Evolutionary conservation across 1,284 basidiomycete species (phyloP).

Genomic region (Trametes polyzona): DNA sequence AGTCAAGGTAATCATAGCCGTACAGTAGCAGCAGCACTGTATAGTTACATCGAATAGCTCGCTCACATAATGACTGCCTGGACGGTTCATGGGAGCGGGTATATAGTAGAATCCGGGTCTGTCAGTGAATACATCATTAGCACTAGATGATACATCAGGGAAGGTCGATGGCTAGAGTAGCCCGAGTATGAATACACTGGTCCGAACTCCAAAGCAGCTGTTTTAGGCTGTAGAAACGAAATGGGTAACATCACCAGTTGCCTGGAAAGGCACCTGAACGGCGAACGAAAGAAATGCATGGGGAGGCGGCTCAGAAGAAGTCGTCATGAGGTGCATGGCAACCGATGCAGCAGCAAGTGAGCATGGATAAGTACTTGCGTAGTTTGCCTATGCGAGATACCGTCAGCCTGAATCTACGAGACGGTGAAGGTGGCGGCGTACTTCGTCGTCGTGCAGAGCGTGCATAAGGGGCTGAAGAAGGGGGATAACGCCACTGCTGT

Average conservation of each 20-base stretch:
- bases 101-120: background rate
- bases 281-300: background rate
- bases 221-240: background rate
- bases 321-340: background rate
- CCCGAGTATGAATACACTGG: background rate
- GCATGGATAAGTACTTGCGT: constrained; percentile 16
- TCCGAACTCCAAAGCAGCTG: background rate
- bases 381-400: constrained; percentile 13
- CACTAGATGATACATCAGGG: background rate
- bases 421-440: background rate
- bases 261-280: too few species aligned
- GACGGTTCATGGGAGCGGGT: background rate
- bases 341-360: constrained; percentile 9
- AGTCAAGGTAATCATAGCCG: too few species aligned
- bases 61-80: too few species aligned
- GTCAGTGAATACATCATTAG: background rate
- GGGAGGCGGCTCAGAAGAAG: background rate
- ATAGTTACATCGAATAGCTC: too few species aligned
- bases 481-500: constrained; percentile 9
- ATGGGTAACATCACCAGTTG: too few species aligned
- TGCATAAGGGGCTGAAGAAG: constrained; percentile 19
- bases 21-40: too few species aligned
- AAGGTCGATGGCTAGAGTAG: background rate
- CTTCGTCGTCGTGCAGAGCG: constrained; percentile 8
- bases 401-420: background rate